A percentile compares a stretch with the other conserved stretches of the same genome.
Conservation (phyloP, 345 rosid species). For the Populus tremula region DNA sequence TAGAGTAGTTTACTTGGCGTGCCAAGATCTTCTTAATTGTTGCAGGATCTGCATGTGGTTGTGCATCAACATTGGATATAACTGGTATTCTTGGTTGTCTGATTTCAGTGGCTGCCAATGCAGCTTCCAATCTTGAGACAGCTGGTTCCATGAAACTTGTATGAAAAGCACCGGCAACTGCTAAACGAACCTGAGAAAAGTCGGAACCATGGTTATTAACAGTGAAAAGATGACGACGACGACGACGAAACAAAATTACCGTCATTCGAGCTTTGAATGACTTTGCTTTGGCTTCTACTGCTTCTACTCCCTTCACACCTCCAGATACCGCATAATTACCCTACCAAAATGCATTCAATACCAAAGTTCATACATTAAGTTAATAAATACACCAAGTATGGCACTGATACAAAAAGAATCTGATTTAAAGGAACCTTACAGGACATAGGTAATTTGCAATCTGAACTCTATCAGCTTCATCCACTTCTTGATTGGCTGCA, state of each 20-base stretch:
- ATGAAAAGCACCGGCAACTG: constrained; percentile 96
- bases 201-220: constrained; percentile 5
- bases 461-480: constrained; percentile 75
- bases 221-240: neutral
- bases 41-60: constrained; percentile 87
- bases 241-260: constrained; percentile 29
- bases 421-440: constrained; percentile 38
- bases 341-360: constrained; percentile 30
- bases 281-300: constrained; percentile 87
- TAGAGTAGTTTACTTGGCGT: constrained; percentile 50
- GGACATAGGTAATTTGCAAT: constrained; percentile 88
- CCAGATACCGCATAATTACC: constrained; percentile 98
- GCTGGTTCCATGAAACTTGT: constrained; percentile 98
- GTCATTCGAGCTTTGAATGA: constrained; percentile 96
- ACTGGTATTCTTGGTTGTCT: constrained; percentile 87
- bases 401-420: neutral
- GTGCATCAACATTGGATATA: constrained; percentile 92
- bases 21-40: constrained; percentile 86
- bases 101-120: constrained; percentile 70
- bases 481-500: constrained; percentile 91
- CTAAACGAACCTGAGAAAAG: constrained; percentile 72
- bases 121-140: constrained; percentile 89
- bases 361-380: neutral
- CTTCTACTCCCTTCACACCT: constrained; percentile 88
- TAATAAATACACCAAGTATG: neutral